phyloP scores from a whole-genome alignment of 352 stramenopile species.

The Elongisporangium senticosum region DNA sequence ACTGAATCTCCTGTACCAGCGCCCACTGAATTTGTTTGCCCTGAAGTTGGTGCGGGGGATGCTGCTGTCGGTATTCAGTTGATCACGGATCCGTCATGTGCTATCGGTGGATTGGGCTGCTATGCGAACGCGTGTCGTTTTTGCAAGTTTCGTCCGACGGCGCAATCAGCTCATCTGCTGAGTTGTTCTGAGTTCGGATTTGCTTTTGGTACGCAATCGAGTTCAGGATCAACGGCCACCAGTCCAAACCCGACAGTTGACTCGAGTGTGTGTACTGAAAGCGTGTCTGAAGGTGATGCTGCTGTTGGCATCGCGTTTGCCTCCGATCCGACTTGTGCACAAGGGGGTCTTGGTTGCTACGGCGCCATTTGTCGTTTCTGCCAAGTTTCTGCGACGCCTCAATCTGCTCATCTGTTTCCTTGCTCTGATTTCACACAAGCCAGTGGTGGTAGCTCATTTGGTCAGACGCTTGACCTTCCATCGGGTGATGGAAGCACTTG shows the following conservation, averaged over 20 bases:
- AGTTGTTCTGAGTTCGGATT: background rate
- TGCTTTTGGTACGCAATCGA: too few relatives aligned
- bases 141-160: slow-evolving; percentile 22
- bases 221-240: background rate
- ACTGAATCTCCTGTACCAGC: too few relatives aligned
- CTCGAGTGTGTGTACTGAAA: slow-evolving; percentile 2
- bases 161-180: slow-evolving; percentile 12
- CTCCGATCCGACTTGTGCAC: slow-evolving; percentile 18
- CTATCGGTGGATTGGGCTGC: slow-evolving; percentile 24
- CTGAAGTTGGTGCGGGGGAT: slow-evolving; percentile 19
- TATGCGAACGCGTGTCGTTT: slow-evolving; percentile 35
- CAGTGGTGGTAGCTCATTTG: background rate
- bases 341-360: slow-evolving; percentile 34
- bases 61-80: slow-evolving; percentile 17
- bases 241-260: too few relatives aligned
- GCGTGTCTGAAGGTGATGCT: slow-evolving; percentile 18
- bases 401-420: slow-evolving; percentile 22
- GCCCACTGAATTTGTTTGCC: too few relatives aligned
- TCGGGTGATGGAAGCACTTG: background rate
- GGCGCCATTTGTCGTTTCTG: slow-evolving; percentile 38
- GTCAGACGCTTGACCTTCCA: background rate
- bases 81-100: slow-evolving; percentile 9
- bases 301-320: slow-evolving; percentile 28
- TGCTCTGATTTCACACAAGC: slow-evolving; percentile 8
- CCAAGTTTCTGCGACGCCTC: slow-evolving; percentile 13